phyloP scores from a whole-genome alignment of 192 early-diverging fungal genomes.

The Linderina pennispora region DNA sequence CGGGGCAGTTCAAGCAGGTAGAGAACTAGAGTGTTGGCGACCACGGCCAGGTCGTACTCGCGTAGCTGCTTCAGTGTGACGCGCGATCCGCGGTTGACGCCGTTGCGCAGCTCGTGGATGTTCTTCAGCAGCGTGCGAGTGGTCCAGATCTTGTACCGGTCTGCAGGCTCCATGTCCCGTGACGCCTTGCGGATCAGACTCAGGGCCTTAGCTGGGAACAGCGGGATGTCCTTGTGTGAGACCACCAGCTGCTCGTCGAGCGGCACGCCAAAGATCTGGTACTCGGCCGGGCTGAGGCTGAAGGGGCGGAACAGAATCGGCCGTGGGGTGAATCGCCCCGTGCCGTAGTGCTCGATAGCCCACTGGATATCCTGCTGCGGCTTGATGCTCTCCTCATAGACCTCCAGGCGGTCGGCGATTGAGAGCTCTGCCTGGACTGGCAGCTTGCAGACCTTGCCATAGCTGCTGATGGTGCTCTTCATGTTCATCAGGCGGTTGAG shows the following conservation, averaged over 20 bases:
- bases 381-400: constrained; percentile 68
- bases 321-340: constrained; percentile 61
- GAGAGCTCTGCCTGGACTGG: constrained; percentile 33
- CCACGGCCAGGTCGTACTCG: constrained; percentile 49
- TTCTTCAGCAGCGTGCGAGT: constrained; percentile 49
- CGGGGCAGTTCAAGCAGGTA: constrained; percentile 70
- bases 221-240: constrained; percentile 54
- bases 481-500: constrained; percentile 48
- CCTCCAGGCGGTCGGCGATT: constrained; percentile 48
- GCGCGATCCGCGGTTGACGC: constrained; percentile 54
- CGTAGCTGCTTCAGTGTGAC: constrained; percentile 52
- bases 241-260: constrained; percentile 62
- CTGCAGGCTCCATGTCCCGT: constrained; percentile 29
- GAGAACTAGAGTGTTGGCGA: constrained; percentile 56
- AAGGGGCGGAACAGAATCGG: constrained; percentile 66
- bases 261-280: constrained; percentile 73
- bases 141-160: constrained; percentile 57
- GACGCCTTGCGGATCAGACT: constrained; percentile 52
- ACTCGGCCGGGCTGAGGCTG: constrained; percentile 62
- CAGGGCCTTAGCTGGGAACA: constrained; percentile 55
- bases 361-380: constrained; percentile 73
- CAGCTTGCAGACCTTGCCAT: constrained; percentile 27
- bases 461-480: constrained; percentile 39
- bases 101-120: constrained; percentile 59
- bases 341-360: constrained; percentile 68